A percentile compares a stretch with the other conserved stretches of the same genome.
phyloP scores from a whole-genome alignment of 768 basidiomycete species.

The Suillus variegatus region DNA sequence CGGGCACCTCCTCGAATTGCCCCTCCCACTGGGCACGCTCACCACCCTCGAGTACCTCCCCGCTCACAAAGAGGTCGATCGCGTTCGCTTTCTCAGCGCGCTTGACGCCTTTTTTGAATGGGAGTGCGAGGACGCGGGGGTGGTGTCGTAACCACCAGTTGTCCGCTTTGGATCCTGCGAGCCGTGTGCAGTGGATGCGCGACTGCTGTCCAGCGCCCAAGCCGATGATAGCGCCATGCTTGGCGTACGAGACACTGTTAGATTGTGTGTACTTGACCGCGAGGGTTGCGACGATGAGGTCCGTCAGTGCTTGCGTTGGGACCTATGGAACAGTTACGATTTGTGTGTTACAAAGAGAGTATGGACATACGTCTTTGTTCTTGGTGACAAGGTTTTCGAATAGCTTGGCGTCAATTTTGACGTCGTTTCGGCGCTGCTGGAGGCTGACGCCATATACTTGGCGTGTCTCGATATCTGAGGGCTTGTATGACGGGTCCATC shows the following conservation, averaged over 20 bases:
- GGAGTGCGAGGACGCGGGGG: constrained; percentile 85
- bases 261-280: constrained; percentile 99
- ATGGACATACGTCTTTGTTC: constrained; percentile 72
- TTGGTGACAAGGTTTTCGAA: constrained; percentile 89
- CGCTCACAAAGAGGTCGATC: constrained; percentile 93
- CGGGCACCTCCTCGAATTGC: constrained; percentile 75
- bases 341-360: background rate
- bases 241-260: constrained; percentile 96
- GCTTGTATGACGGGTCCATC: constrained; percentile 88
- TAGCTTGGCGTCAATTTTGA: constrained; percentile 76
- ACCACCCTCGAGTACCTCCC: constrained; percentile 83
- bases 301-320: constrained; percentile 74
- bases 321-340: constrained; percentile 48
- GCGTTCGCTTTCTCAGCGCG: constrained; percentile 98
- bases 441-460: constrained; percentile 93
- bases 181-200: constrained; percentile 97
- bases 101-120: constrained; percentile 98
- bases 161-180: constrained; percentile 98
- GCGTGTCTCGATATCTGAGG: constrained; percentile 82
- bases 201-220: constrained; percentile 98
- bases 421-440: constrained; percentile 89
- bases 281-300: constrained; percentile 94
- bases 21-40: constrained; percentile 92
- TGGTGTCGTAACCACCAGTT: constrained; percentile 99
- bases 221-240: constrained; percentile 89